Evolutionary conservation across 371 early-diverging fungal species (phyloP), one percentile per base, ranked within the genome.

Genomic region (Syncephalastrum monosporum): DNA sequence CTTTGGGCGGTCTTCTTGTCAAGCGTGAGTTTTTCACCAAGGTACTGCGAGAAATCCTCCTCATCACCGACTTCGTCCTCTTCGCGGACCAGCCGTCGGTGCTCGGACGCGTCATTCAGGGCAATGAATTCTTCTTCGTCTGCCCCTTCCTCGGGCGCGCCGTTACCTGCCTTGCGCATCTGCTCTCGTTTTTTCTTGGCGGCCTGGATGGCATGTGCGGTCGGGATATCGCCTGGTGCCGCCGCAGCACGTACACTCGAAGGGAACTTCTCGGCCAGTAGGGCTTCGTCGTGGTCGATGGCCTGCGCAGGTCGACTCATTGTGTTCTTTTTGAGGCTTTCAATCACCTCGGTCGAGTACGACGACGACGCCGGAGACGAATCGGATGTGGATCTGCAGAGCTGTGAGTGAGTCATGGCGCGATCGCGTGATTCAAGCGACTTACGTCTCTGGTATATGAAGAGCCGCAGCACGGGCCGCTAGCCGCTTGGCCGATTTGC

Each of bases 161-260:
- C 53, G 27, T 38, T 62, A 14, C 70, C 47, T 23, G 72, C 71
- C 50, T 74, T 71, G 19, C 82, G 64, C 55, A 69, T 27, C 42
- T 72, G 72, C 42, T 82, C 80, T n/a, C 82, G 61, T 47, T 76
- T 72, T 62, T 75, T 82, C 52, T 79, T 82, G 7, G 82, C 82
- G 3, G 78, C 80, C 38, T 72, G 66, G 53, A 82, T 82, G 3
- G 77, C 75, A 50, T 64, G 59, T 1, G 78, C 71, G 47, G 72
- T 72, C 7, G 82, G 80, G 46, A 82, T 82, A 5, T 57, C 64
- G 8, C 59, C 56, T 13, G 47, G 50, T 13, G 53, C 52, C 13
- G 65, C 29, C 1, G 48, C 55, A 13, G 68, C 61, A 46, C 60
- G 66, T 65, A 73, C 65, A 0, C 62, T 59, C 2, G 59, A 49